Percentiles rank a stretch among this genome's conserved stretches.
Conservation (phyloP, 768 basidiomycete species). For the Suillus sp. region DNA sequence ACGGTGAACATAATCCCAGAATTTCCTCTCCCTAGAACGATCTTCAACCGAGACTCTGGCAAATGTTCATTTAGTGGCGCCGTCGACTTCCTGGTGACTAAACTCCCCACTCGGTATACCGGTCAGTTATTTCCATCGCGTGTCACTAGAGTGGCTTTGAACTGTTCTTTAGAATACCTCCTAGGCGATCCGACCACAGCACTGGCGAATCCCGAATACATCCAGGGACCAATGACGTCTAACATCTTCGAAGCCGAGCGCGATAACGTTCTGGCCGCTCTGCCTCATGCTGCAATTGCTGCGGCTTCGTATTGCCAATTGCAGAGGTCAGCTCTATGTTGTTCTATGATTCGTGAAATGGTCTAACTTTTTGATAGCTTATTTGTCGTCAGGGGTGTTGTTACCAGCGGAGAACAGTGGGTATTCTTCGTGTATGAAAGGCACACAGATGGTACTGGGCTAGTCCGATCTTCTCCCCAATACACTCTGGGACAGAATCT, state of each 20-base stretch:
- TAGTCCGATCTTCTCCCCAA: no score
- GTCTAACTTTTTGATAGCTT: background rate
- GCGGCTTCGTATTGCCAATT: constrained; percentile 15
- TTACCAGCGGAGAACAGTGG: background rate
- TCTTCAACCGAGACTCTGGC: constrained; percentile 13
- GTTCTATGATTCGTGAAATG: background rate
- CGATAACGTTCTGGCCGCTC: constrained; percentile 20
- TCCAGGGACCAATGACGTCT: constrained; percentile 11
- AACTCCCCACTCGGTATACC: constrained; percentile 16
- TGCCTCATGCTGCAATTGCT: constrained; percentile 21
- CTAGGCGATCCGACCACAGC: constrained; percentile 17
- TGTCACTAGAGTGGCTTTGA: constrained; percentile 4
- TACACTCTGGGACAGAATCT: background rate
- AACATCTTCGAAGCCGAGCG: constrained; percentile 23
- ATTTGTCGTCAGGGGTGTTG: background rate
- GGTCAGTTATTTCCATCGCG: constrained; percentile 5
- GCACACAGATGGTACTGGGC: no score
- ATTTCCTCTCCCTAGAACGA: constrained; percentile 24
- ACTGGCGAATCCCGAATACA: background rate
- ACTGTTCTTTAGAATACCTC: constrained; percentile 16
- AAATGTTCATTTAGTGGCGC: constrained; percentile 22
- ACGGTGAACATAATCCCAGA: constrained; percentile 26
- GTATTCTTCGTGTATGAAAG: background rate
- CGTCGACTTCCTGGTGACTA: constrained; percentile 16
- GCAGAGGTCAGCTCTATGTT: constrained; percentile 6